Evolutionary conservation across 2,329 filamentous ascomycete species (phyloP).

Genomic region (Alternaria ventricosa): DNA sequence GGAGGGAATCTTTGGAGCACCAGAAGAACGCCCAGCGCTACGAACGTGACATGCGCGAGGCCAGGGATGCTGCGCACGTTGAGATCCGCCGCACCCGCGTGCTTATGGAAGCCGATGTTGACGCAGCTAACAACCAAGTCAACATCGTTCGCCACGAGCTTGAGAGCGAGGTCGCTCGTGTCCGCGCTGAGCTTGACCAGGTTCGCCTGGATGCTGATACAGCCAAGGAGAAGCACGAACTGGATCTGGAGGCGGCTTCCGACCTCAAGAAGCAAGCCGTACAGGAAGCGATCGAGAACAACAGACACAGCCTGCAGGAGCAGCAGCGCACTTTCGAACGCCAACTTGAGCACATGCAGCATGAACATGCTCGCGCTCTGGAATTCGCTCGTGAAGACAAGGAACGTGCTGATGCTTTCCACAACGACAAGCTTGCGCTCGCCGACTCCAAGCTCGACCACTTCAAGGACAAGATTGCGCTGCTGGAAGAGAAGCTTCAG

Average conservation of each 20-base stretch:
- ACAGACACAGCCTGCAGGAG: constrained; percentile 62
- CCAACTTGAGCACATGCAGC: constrained; percentile 52
- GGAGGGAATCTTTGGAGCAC: constrained; percentile 73
- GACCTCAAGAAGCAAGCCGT: constrained; percentile 69
- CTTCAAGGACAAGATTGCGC: constrained; percentile 81
- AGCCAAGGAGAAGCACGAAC: constrained; percentile 78
- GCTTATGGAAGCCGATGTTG: constrained; percentile 80
- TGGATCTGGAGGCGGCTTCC: constrained; percentile 82
- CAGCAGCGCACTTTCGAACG: constrained; percentile 52
- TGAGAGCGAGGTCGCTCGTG: constrained; percentile 76
- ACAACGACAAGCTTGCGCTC: constrained; percentile 80
- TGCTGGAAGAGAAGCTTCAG: constrained; percentile 89
- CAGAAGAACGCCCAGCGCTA: constrained; percentile 72
- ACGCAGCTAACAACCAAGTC: constrained; percentile 83
- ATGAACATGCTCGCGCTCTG: constrained; percentile 68
- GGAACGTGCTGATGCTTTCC: constrained; percentile 77
- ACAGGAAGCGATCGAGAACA: constrained; percentile 60
- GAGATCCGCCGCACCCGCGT: constrained; percentile 83
- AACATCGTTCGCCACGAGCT: constrained; percentile 82
- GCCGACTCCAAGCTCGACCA: constrained; percentile 85
- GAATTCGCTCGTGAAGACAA: constrained; percentile 80
- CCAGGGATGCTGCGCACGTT: constrained; percentile 76
- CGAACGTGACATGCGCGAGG: constrained; percentile 84
- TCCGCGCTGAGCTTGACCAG: constrained; percentile 78
- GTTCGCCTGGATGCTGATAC: constrained; percentile 81